Evolutionary conservation across 441 rosid species (phyloP), one percentile per base, ranked within the genome.

Genomic region (Euphorbia schlechtendalii): DNA sequence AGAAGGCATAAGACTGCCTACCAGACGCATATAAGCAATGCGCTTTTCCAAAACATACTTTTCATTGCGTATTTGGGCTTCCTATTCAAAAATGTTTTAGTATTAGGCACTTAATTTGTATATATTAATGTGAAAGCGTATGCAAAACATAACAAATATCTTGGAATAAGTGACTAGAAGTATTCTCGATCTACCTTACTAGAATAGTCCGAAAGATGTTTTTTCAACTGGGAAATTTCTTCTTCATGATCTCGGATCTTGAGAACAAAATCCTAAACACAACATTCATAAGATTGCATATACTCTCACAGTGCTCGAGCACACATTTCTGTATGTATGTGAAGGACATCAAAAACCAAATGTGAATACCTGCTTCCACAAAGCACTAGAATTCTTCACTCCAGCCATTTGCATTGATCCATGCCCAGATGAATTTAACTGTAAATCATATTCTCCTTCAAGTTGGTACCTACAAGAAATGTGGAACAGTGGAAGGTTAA

Each of bases 11-110:
- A 63, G 68, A 64, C 49, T 24, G 56, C 82, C 46, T 79, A 92
- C 99, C 96, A 90, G 77, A 46, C 97, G 96, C 98, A 95, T 87
- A 74, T 84, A 84, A 32, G 97, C 89, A 67, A 95, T 92, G 69
- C 96, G 96, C 81, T 84, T 95, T 72, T 90, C 97, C 78, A 92
- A 71, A 73, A 86, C 83, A 83, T 78, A 88, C 65, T 88, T 92
- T 73, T 92, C 98, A 59, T 84, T 95, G 63, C 86, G 84, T 78
- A 86, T 83, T 83, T 86, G 92, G 51, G 96, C 85, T 87, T 90
- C 99, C 99, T 95, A 73, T 69, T n/a, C 51, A 72, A 64, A 32
- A 65, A 71, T 22, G 67, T 41, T 54, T 8, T 64, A 48, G 34
- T 10, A 61, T 80, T 60, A 74, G 71, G 66, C 61, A 73, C 58